A percentile compares a stretch with the other conserved stretches of the same genome.
Evolutionary conservation across 2,329 filamentous ascomycete genomes (phyloP).

Genomic region (Neopestalotiopsis clavispora): DNA sequence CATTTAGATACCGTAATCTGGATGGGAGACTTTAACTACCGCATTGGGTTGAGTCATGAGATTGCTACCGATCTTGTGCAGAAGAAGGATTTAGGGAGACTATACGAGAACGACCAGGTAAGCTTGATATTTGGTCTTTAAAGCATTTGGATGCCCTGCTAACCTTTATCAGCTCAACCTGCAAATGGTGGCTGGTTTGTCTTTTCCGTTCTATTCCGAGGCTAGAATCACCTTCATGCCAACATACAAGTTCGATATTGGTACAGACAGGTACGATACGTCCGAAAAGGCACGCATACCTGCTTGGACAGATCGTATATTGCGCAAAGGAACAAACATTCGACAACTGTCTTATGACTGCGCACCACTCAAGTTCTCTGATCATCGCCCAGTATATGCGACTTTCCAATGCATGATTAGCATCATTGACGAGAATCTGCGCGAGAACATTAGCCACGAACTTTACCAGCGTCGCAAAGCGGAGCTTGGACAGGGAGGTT

Average conservation of each 20-base stretch:
- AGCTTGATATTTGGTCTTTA: conserved; percentile 18
- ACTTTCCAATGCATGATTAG: conserved; percentile 84
- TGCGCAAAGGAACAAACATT: conserved; percentile 84
- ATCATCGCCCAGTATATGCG: conserved; percentile 94
- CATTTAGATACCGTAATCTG: conserved; percentile 76
- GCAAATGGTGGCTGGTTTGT: conserved; percentile 91
- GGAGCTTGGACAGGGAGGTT: conserved; percentile 68
- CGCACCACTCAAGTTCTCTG: conserved; percentile 85
- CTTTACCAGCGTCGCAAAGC: conserved; percentile 74
- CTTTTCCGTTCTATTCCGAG: conserved; percentile 92
- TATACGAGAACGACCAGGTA: conserved; percentile 93
- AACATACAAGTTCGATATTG: conserved; percentile 95
- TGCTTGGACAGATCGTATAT: conserved; percentile 94
- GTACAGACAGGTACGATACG: conserved; percentile 87
- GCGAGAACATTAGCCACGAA: conserved; percentile 73
- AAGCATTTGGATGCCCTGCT: conserved; percentile 17
- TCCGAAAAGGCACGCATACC: conserved; percentile 95
- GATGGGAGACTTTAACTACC: conserved; percentile 98
- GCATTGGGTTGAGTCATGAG: conserved; percentile 84
- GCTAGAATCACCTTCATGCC: conserved; percentile 86
- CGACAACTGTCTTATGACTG: conserved; percentile 83
- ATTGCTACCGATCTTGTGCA: conserved; percentile 76
- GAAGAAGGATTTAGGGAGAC: conserved; percentile 71
- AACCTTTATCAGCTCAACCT: conserved; percentile 71
- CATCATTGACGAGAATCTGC: conserved; percentile 76